A percentile compares a stretch with the other conserved stretches of the same genome.
Evolutionary conservation across 192 early-diverging fungal species (phyloP).

Genomic region (Helicostylum pulchrum): DNA sequence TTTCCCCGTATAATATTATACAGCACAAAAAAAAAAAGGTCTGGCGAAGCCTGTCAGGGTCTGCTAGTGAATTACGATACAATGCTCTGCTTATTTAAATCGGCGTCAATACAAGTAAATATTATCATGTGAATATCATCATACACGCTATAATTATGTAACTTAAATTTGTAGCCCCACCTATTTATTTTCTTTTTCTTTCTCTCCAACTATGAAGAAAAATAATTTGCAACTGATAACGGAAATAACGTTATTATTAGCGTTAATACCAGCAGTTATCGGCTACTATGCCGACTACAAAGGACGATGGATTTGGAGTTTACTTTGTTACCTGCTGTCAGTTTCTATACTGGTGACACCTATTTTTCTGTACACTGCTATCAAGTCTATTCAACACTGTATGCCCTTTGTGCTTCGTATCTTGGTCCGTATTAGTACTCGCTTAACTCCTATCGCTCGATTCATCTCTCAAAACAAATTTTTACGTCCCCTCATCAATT

Average conservation of each 20-base stretch:
- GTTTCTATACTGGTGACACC: conserved; percentile 17
- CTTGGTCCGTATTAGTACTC: conserved; percentile 9
- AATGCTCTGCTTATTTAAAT: too few relatives aligned
- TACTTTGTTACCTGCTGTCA: conserved; percentile 20
- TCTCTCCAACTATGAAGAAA: neutral
- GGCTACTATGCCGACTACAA: conserved; percentile 14
- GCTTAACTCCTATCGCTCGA: conserved; percentile 19
- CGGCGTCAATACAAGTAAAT: too few relatives aligned
- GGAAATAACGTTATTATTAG: conserved; percentile 1
- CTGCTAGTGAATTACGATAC: too few relatives aligned
- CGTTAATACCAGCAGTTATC: conserved; percentile 7
- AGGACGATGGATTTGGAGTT: conserved; percentile 15
- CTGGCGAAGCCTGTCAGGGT: too few relatives aligned
- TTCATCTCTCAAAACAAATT: conserved; percentile 23
- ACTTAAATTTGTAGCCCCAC: neutral
- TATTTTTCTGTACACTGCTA: conserved; percentile 13
- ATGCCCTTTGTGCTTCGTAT: conserved; percentile 22
- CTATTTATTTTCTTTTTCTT: neutral
- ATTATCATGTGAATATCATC: too few relatives aligned
- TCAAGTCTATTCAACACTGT: conserved; percentile 25
- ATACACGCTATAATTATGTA: neutral
- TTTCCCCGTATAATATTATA: too few relatives aligned
- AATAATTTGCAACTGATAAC: neutral
- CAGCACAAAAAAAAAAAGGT: too few relatives aligned
- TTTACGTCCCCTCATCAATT: conserved; percentile 26